Evolutionary conservation across 2,329 filamentous ascomycete species (phyloP).

Genomic region (Trichoderma sp.): DNA sequence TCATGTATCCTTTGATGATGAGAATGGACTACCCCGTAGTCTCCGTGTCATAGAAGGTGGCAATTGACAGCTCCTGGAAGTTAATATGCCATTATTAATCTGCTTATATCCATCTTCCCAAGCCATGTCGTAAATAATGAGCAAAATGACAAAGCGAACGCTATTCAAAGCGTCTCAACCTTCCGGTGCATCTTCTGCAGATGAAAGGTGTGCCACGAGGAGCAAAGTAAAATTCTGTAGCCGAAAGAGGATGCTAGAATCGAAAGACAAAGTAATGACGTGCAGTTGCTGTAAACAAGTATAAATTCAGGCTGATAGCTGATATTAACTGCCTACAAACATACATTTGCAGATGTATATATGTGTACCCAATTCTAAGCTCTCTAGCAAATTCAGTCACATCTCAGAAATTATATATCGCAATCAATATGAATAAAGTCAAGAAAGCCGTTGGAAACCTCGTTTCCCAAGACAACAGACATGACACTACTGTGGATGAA

Average conservation of each 20-base stretch:
- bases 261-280: not conserved
- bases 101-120: not conserved
- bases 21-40: not conserved
- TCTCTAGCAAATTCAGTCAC: not conserved
- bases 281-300: not conserved
- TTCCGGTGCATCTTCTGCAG: not conserved
- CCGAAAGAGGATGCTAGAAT: not conserved
- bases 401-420: not conserved
- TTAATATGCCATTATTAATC: not conserved
- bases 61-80: not conserved
- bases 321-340: not conserved
- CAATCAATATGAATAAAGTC: conserved; percentile 59
- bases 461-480: conserved; percentile 59
- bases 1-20: not conserved
- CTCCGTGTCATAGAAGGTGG: not conserved
- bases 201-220: not conserved
- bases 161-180: not conserved
- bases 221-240: not conserved
- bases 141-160: not conserved
- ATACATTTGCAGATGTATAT: not conserved
- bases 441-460: conserved; percentile 62
- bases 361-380: not conserved
- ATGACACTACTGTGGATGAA: conserved; percentile 70
- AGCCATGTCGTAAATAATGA: not conserved
- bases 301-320: not conserved